These are phyloP conservation scores for Talaromyces sp. DNA, from an alignment of 2,329 filamentous ascomycete genomes.

Conservation along the genomic window DNA sequence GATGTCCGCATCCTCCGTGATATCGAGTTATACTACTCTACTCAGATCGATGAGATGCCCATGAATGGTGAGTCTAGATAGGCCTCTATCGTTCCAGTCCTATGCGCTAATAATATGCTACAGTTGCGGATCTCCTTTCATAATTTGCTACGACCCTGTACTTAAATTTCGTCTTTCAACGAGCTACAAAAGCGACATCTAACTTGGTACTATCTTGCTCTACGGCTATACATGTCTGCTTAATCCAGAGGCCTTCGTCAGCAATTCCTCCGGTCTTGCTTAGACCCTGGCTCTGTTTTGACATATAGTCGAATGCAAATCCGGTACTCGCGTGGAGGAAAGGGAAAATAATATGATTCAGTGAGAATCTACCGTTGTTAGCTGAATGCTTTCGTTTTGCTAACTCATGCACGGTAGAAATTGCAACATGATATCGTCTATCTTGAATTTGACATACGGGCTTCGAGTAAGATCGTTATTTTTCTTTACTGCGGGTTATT, in stretches of 20 bases:
- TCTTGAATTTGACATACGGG: slow-evolving; percentile 10
- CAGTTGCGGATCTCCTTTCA: slow-evolving; percentile 42
- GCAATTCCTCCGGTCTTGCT: neutral
- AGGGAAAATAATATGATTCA: slow-evolving; percentile 31
- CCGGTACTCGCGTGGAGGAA: slow-evolving; percentile 39
- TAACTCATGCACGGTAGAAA: neutral
- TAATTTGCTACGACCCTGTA: slow-evolving; percentile 23
- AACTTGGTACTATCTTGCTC: neutral
- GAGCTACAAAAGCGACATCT: slow-evolving; percentile 8
- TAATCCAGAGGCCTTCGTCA: neutral
- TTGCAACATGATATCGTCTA: slow-evolving; percentile 16
- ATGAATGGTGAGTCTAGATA: slow-evolving; percentile 81
- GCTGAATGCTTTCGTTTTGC: slow-evolving; percentile 10
- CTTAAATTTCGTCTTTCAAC: slow-evolving; percentile 5
- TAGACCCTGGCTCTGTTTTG: neutral
- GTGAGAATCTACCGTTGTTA: slow-evolving; percentile 18
- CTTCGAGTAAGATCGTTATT: slow-evolving; percentile 8
- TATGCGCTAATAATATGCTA: slow-evolving; percentile 13
- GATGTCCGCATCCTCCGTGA: slow-evolving; percentile 99
- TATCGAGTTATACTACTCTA: slow-evolving; percentile 99
- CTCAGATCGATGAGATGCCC: slow-evolving; percentile 99
- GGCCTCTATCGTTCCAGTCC: too few species aligned
- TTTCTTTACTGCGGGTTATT: slow-evolving; percentile 8
- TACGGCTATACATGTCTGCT: neutral
- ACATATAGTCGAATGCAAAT: slow-evolving; percentile 8